Base-by-base conservation (phyloP, 1,139 yeast genomes). In the Groenewaldozyma sp. region DNA sequence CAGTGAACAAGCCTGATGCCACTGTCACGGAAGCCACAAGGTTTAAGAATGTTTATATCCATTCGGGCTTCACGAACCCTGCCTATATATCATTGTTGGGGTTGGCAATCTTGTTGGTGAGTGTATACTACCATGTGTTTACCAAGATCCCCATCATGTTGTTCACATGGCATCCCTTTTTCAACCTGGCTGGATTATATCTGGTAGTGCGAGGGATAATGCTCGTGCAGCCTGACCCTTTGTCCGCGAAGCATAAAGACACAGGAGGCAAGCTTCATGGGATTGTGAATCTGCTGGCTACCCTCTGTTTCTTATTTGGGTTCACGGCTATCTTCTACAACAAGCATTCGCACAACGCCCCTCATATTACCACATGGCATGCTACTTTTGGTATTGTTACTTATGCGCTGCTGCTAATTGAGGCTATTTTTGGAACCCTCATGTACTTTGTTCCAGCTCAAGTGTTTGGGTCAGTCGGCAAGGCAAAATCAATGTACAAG, bases 311-410 rank as follows among this genome's bases (percentile, higher is more conserved):
- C 37, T 36, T 47, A 2, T 29, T 31, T 11, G 60, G 57, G 2
- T 47, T 45, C 17, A 39, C 45, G 14, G 37, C 45, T 28, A 52
- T 58, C 29, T 46, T 50, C 36, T 49, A 48, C 46, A 55, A 53
- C 46, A 58, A 58, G 44, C 42, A 45, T 19, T 31, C 38, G 22
- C 51, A 53, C 42, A 44, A 44, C 16, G 56, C 56, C 2, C 38
- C 32, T 17, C 62, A 58, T 46, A 40, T 53, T 36, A 48, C 54
- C 18, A 51, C 60, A 4, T 51, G 58, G 48, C 62, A 58, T 41
- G 59, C 56, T 26, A 42, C 44, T n/a, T 43, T 56, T 34, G 62
- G 62, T 7, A 32, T 54, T 18, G 19, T 44, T 19, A 52, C 60
- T n/a, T 49, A 46, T 34, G 31, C 35, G 5, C 33, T 47, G 3